These are phyloP conservation scores for Pleurotus eryngii DNA, from an alignment of 768 basidiomycete genomes.

Conservation along the genomic window DNA sequence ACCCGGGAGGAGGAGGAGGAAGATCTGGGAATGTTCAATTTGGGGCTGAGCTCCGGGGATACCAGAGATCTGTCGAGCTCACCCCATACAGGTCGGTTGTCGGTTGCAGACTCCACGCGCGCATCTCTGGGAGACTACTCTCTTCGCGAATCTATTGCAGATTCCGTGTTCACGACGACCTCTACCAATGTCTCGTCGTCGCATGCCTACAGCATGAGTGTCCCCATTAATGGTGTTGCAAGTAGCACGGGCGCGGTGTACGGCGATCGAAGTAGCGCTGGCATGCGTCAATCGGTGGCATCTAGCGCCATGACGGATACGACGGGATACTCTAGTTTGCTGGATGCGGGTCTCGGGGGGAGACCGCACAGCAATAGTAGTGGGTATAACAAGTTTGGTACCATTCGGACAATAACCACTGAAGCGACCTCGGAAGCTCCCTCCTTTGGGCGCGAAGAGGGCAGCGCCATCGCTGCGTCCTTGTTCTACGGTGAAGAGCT, in stretches of 20 bases:
- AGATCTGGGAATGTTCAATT: constrained; percentile 23
- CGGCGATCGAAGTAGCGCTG: constrained; percentile 14
- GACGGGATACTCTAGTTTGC: constrained; percentile 58
- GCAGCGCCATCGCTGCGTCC: constrained; percentile 40
- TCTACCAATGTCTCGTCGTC: constrained; percentile 26
- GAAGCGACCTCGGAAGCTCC: constrained; percentile 76
- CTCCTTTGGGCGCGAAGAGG: constrained; percentile 65
- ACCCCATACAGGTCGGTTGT: constrained; percentile 15
- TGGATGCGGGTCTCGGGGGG: constrained; percentile 44
- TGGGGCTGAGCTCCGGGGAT: constrained; percentile 14
- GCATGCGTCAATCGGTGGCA: constrained; percentile 58
- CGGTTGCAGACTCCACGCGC: constrained; percentile 30
- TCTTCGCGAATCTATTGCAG: constrained; percentile 22
- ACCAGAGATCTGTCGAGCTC: not conserved
- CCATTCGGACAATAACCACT: constrained; percentile 79
- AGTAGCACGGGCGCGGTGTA: not conserved
- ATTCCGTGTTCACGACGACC: constrained; percentile 12
- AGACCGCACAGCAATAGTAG: constrained; percentile 27
- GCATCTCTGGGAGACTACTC: constrained; percentile 38
- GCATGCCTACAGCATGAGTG: not conserved
- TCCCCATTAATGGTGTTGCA: not conserved
- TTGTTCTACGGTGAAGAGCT: constrained; percentile 25
- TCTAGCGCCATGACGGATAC: constrained; percentile 61
- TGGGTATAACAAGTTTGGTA: constrained; percentile 64
- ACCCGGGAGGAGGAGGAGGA: constrained; percentile 23